A percentile compares a stretch with the other conserved stretches of the same genome.
Conservation (phyloP, 495 filamentous ascomycete genomes). For the Penicillium chermesinum region DNA sequence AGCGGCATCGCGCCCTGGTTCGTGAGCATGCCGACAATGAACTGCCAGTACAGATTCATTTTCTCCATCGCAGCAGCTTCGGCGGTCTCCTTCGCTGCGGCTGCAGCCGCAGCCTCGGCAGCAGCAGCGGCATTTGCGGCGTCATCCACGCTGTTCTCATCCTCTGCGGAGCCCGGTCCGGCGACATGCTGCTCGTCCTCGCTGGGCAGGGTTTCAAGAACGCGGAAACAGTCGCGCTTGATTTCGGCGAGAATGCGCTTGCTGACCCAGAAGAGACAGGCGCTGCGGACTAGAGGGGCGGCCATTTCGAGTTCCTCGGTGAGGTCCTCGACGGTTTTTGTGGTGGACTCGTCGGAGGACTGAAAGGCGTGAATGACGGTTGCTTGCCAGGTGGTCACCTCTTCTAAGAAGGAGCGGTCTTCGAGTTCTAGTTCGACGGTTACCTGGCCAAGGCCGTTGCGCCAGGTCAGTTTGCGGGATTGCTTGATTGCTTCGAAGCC, state of each 20-base stretch:
- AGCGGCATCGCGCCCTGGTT: conserved; percentile 79
- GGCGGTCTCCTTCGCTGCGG: conserved; percentile 40
- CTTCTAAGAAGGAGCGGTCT: conserved; percentile 67
- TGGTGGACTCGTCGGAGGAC: conserved; percentile 31
- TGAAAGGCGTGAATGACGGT: conserved; percentile 86
- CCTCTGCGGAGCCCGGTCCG: conserved; percentile 18
- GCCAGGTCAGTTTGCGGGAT: conserved; percentile 82
- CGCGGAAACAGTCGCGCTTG: conserved; percentile 49
- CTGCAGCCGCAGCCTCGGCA: conserved; percentile 48
- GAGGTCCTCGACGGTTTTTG: conserved; percentile 58
- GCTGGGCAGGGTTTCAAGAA: conserved; percentile 58
- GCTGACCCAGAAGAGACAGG: conserved; percentile 79
- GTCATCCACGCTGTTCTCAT: conserved; percentile 32
- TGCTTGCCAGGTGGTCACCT: conserved; percentile 84
- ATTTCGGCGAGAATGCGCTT: conserved; percentile 68
- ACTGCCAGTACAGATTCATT: conserved; percentile 80
- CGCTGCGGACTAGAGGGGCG: conserved; percentile 64
- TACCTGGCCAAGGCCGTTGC: conserved; percentile 74
- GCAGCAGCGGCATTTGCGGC: conserved; percentile 38
- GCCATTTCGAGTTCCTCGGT: conserved; percentile 67
- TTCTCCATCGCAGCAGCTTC: conserved; percentile 63
- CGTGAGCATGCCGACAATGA: conserved; percentile 90
- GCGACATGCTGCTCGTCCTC: conserved; percentile 33
- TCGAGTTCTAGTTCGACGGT: conserved; percentile 76
- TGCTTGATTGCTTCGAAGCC: conserved; percentile 78